Percentiles rank a stretch among this genome's conserved stretches.
phyloP scores from a whole-genome alignment of 192 early-diverging fungal genomes.

The Anaeromyces robustus region DNA sequence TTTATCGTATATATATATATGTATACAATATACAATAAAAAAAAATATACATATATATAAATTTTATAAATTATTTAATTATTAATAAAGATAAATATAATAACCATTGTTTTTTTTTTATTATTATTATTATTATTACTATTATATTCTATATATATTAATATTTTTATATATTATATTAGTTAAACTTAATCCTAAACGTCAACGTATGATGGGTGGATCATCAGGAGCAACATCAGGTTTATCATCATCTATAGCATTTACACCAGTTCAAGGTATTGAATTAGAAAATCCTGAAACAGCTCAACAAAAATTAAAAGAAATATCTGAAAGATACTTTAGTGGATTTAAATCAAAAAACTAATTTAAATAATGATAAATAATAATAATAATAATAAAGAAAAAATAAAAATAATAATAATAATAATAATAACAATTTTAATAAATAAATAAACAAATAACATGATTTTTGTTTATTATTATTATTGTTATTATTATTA shows the following conservation, averaged over 20 bases:
- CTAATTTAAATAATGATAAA: too few relatives aligned
- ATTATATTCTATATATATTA: too few relatives aligned
- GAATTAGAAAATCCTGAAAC: conserved; percentile 77
- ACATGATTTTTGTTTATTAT: too few relatives aligned
- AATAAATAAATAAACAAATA: too few relatives aligned
- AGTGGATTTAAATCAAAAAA: conserved; percentile 36
- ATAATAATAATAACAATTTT: not conserved
- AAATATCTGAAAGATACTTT: conserved; percentile 61
- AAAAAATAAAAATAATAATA: not conserved
- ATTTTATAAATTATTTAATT: too few relatives aligned
- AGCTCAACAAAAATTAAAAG: conserved; percentile 36
- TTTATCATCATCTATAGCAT: conserved; percentile 71
- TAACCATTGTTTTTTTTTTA: too few relatives aligned
- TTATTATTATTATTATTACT: not conserved
- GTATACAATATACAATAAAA: too few relatives aligned
- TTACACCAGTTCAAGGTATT: conserved; percentile 89
- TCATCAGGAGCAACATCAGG: conserved; percentile 49
- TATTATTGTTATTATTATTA: too few relatives aligned
- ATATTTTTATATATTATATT: not conserved
- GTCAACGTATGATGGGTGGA: conserved; percentile 19
- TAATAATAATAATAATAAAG: not conserved
- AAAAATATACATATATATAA: too few relatives aligned
- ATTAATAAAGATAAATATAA: too few relatives aligned
- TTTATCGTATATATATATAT: too few relatives aligned
- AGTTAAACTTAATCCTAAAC: conserved; percentile 28